Evolutionary conservation across 2,329 filamentous ascomycete species (phyloP).

Genomic region (Aspergillus neoniger): DNA sequence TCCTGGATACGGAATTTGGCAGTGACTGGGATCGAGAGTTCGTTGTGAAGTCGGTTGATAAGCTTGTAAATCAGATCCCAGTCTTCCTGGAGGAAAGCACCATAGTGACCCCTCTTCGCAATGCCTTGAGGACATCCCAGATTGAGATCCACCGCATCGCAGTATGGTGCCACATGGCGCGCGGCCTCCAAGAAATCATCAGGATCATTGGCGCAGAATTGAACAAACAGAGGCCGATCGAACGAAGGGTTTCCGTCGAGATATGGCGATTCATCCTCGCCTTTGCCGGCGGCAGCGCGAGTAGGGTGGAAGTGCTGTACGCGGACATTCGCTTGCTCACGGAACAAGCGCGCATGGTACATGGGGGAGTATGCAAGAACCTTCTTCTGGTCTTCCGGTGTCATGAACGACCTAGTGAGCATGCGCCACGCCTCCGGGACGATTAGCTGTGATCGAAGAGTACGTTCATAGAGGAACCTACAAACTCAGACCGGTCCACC

Average conservation of each 20-base stretch:
- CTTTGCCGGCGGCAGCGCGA: slow-evolving; percentile 33
- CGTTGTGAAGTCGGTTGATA: slow-evolving; percentile 77
- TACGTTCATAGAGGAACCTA: slow-evolving; percentile 49
- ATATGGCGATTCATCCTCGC: slow-evolving; percentile 47
- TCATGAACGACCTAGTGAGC: slow-evolving; percentile 89
- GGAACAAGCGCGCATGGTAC: slow-evolving; percentile 89
- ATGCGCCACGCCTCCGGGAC: slow-evolving; percentile 82
- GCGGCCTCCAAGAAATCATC: slow-evolving; percentile 64
- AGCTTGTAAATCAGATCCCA: slow-evolving; percentile 79
- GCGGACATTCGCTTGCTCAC: slow-evolving; percentile 74
- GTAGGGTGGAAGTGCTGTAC: slow-evolving; percentile 77
- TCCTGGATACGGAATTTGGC: slow-evolving; percentile 93
- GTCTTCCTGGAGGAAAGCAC: slow-evolving; percentile 92
- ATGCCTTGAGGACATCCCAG: slow-evolving; percentile 96
- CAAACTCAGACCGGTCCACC: slow-evolving; percentile 98
- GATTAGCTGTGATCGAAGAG: slow-evolving; percentile 12
- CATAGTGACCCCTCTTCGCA: slow-evolving; percentile 85
- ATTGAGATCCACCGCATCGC: slow-evolving; percentile 94
- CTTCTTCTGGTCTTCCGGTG: slow-evolving; percentile 61
- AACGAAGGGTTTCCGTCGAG: slow-evolving; percentile 84
- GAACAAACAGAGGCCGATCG: slow-evolving; percentile 89
- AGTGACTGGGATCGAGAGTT: slow-evolving; percentile 81
- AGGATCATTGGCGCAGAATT: slow-evolving; percentile 72
- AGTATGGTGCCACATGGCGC: slow-evolving; percentile 75
- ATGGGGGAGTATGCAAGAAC: slow-evolving; percentile 93